phyloP scores from a whole-genome alignment of 148 eudicot genomes.

The Cornus suecica region DNA sequence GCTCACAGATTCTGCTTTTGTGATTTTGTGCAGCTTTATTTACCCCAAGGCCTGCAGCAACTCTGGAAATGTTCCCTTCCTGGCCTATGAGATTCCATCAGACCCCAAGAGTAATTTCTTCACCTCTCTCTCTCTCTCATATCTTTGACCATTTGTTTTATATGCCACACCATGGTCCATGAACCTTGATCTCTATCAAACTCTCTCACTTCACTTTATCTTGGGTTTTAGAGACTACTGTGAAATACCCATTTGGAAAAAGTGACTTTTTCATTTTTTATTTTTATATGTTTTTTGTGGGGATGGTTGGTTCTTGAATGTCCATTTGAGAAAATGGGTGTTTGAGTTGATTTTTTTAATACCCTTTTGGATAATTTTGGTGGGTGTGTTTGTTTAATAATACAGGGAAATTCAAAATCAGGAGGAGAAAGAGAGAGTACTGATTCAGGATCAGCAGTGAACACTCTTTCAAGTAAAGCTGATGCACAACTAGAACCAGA shows the following conservation, averaged over 20 bases:
- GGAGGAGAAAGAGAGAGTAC: constrained; percentile 48
- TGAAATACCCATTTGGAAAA: not conserved
- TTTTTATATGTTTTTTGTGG: not conserved
- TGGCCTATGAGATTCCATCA: constrained; percentile 94
- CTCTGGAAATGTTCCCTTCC: constrained; percentile 99
- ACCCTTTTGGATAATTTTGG: constrained; percentile 17
- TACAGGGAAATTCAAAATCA: constrained; percentile 72
- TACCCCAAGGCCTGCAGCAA: constrained; percentile 78
- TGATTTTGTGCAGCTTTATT: constrained; percentile 79
- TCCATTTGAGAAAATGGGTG: not conserved
- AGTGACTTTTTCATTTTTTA: not conserved
- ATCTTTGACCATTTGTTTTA: constrained; percentile 44
- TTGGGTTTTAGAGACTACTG: not conserved
- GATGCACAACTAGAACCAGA: constrained; percentile 49
- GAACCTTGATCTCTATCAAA: not conserved
- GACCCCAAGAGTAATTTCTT: constrained; percentile 41
- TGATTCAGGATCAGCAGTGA: constrained; percentile 83
- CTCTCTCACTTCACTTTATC: not conserved
- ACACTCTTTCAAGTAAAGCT: constrained; percentile 61
- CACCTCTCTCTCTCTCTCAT: constrained; percentile 13
- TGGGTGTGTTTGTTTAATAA: not conserved
- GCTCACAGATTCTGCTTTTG: constrained; percentile 35
- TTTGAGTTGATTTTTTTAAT: constrained; percentile 8
- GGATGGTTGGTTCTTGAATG: not conserved
- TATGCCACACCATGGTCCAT: not conserved